Conservation (phyloP, 2,329 filamentous ascomycete species). For the Ascosphaera aggregata region DNA sequence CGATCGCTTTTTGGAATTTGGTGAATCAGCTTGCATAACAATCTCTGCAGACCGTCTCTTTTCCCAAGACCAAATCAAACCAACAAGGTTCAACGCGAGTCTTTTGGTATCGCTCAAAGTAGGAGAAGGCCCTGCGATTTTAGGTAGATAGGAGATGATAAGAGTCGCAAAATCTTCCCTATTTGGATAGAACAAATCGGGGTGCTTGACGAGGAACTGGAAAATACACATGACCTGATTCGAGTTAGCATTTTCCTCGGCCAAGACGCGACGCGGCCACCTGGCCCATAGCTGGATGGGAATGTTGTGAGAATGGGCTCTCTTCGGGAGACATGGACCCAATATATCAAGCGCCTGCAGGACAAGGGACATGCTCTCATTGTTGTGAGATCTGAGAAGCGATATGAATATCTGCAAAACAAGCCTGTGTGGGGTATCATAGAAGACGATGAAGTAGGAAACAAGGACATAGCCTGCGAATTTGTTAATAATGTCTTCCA, state of each 20-base stretch:
- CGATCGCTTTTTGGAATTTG: slow-evolving; percentile 50
- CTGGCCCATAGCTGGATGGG: slow-evolving; percentile 72
- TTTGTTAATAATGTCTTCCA: slow-evolving; percentile 99
- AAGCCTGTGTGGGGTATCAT: slow-evolving; percentile 91
- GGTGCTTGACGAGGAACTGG: slow-evolving; percentile 82
- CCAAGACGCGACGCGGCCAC: slow-evolving; percentile 69
- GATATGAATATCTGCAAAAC: slow-evolving; percentile 88
- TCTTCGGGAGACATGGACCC: slow-evolving; percentile 77
- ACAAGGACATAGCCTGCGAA: slow-evolving; percentile 94
- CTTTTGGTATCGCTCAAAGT: slow-evolving; percentile 81
- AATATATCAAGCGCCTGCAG: slow-evolving; percentile 88
- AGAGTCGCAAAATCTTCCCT: slow-evolving; percentile 74
- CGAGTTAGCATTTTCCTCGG: slow-evolving; percentile 83
- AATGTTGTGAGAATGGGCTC: slow-evolving; percentile 32
- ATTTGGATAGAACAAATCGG: slow-evolving; percentile 83
- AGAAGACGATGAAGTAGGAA: slow-evolving; percentile 91
- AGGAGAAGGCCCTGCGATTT: slow-evolving; percentile 54
- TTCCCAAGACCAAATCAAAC: slow-evolving; percentile 83
- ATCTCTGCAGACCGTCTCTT: slow-evolving; percentile 50
- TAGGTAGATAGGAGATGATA: slow-evolving; percentile 71
- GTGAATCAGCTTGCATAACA: slow-evolving; percentile 36
- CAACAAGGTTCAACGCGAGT: slow-evolving; percentile 74
- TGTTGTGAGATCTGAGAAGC: slow-evolving; percentile 76
- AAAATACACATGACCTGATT: slow-evolving; percentile 96
- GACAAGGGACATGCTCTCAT: slow-evolving; percentile 75